Evolutionary conservation across 139 green algal genomes (phyloP), one percentile per base, ranked within the genome.

Genomic region (Astrephomene gubernaculifera): DNA sequence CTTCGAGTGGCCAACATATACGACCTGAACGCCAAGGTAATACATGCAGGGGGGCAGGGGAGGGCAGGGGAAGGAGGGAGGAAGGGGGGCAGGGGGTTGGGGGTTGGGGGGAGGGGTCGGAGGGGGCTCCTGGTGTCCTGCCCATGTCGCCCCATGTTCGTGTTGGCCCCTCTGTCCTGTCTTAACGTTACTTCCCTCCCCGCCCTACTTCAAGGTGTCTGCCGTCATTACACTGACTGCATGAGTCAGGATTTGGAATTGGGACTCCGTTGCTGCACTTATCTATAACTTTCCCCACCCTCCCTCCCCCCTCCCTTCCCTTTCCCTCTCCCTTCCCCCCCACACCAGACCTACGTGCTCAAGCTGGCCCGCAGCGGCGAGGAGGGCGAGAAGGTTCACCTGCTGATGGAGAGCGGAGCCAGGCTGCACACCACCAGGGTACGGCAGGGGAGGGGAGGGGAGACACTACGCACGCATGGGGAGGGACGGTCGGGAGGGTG

Each of bases 1-100:
- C 91, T 98, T 86, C 90, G 96, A 0, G 79, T 99, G 21, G 93
- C 95, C 33, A 99, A 99, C 85, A 88, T 99, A 0, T 99, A 99
- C 80, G 97, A 99, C 86, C 79, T 99, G 43, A 97, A 96, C 39
- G 61, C 94, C 36, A 98, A 97, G 92, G 96, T 94, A n/a, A n/a
- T n/a, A n/a, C n/a, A n/a, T n/a, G n/a, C n/a, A n/a, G n/a, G n/a
- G n/a, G 43, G 60, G 72, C 0, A 0, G 31, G 49, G 49, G 33
- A 44, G 44, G 44, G 44, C 29, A 39, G 68, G 21, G 21, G 39
- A n/a, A 45, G 35, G 65, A n/a, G 33, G 44, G 35, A 19, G 31
- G 64, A 10, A 17, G 64, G 33, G 35, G 31, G 31, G 33, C 8
- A 57, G 17, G 49, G 49, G 49, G 31, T 8, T 8, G 31, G 31